Percentiles rank a stretch among this genome's conserved stretches.
These are phyloP conservation scores for Hymenoscyphus fraxineus DNA, from an alignment of 2,329 filamentous ascomycete genomes.

Conservation along the genomic window DNA sequence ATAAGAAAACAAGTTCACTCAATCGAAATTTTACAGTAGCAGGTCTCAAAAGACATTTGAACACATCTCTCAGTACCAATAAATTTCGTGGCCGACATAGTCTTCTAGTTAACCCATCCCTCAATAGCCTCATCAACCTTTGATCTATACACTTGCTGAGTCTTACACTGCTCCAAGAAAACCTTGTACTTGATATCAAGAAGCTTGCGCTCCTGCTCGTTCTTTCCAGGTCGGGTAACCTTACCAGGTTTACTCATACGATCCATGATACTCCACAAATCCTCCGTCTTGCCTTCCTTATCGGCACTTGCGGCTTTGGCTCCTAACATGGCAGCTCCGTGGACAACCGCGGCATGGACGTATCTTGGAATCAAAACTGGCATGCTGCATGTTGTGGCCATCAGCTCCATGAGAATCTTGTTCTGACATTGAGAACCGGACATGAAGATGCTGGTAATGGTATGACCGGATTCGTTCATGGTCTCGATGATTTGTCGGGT, in stretches of 20 bases:
- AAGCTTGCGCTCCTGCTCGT: conserved; percentile 72
- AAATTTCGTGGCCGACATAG: background rate
- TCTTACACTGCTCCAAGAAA: conserved; percentile 88
- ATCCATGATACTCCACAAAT: conserved; percentile 96
- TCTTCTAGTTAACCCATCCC: conserved; percentile 36
- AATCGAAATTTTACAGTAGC: too few species aligned
- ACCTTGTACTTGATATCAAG: conserved; percentile 88
- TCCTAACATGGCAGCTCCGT: conserved; percentile 97
- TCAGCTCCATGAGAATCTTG: conserved; percentile 81
- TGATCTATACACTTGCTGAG: conserved; percentile 77
- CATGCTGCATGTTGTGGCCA: conserved; percentile 87
- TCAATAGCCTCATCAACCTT: conserved; percentile 64
- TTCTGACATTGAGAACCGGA: conserved; percentile 98
- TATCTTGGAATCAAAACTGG: conserved; percentile 92
- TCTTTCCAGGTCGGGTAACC: conserved; percentile 69
- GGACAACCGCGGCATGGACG: conserved; percentile 91
- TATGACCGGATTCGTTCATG: conserved; percentile 88
- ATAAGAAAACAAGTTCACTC: too few species aligned
- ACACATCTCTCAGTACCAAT: background rate
- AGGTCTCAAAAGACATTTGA: too few species aligned
- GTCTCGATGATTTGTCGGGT: conserved; percentile 91
- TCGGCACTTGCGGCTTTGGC: conserved; percentile 91
- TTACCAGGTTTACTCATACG: conserved; percentile 92
- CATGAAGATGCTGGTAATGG: conserved; percentile 95
- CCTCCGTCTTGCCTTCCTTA: conserved; percentile 72